phyloP scores from a whole-genome alignment of 2,329 filamentous ascomycete species.

The Daldinia eschscholtzii region DNA sequence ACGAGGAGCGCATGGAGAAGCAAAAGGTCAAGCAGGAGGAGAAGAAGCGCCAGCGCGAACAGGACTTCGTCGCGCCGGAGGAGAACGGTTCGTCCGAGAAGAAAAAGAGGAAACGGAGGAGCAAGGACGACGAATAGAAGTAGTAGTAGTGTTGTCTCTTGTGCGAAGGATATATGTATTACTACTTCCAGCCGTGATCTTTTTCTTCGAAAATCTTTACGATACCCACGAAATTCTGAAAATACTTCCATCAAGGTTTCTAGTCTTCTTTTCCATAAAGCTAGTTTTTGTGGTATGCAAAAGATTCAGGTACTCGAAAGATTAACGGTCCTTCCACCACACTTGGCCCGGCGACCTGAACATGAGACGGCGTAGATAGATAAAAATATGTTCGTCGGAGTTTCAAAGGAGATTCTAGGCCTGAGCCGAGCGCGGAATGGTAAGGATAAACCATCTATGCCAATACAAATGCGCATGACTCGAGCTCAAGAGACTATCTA shows the following conservation, averaged over 20 bases:
- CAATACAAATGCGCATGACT: too few relatives aligned
- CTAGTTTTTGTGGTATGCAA: not conserved
- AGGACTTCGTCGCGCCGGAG: constrained; percentile 88
- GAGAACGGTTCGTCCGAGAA: constrained; percentile 73
- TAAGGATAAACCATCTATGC: not conserved
- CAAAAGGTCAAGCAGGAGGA: constrained; percentile 90
- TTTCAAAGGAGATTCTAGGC: not conserved
- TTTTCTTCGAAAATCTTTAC: constrained; percentile 27
- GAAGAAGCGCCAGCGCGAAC: constrained; percentile 85
- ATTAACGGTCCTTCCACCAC: not conserved
- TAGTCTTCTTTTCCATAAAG: not conserved
- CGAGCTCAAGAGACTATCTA: too few relatives aligned
- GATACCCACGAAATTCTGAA: constrained; percentile 42
- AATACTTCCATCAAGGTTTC: not conserved
- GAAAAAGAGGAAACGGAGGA: constrained; percentile 75
- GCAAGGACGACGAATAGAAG: constrained; percentile 55
- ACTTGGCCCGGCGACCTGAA: too few relatives aligned
- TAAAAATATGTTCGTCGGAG: too few relatives aligned
- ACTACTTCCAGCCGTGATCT: constrained; percentile 16
- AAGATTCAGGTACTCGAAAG: not conserved
- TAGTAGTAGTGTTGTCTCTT: constrained; percentile 3
- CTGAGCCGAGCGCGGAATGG: not conserved
- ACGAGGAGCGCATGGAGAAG: constrained; percentile 84
- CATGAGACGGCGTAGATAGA: not conserved
- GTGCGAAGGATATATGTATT: constrained; percentile 12